A percentile compares a stretch with the other conserved stretches of the same genome.
Conservation (phyloP, 805 yeast species). For the Nematodospora valgi region DNA sequence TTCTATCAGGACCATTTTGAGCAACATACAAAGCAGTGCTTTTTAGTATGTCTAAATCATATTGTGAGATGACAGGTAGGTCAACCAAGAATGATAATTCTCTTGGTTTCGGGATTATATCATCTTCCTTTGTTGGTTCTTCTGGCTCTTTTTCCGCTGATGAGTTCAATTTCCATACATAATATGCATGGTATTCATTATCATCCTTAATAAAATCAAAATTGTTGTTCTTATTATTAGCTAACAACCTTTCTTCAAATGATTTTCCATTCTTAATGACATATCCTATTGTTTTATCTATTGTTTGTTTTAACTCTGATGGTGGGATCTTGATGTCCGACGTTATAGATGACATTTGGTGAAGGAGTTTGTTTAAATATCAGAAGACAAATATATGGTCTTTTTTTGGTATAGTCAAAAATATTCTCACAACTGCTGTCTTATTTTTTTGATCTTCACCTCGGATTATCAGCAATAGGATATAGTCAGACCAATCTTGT, state of each 20-base stretch:
- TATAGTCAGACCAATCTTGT: too few relatives aligned
- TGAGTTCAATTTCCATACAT: slow-evolving; percentile 40
- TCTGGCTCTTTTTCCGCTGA: neutral
- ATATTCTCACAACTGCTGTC: too few relatives aligned
- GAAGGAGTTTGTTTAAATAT: too few relatives aligned
- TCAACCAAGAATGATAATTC: slow-evolving; percentile 23
- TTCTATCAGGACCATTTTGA: slow-evolving; percentile 49
- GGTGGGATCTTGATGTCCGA: too few relatives aligned
- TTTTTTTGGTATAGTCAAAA: too few relatives aligned
- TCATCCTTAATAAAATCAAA: slow-evolving; percentile 60
- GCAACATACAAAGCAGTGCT: slow-evolving; percentile 69
- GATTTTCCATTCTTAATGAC: slow-evolving; percentile 64
- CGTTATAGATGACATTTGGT: too few relatives aligned
- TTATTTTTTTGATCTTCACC: too few relatives aligned
- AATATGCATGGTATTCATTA: slow-evolving; percentile 58
- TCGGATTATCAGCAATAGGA: too few relatives aligned
- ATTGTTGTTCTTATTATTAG: slow-evolving; percentile 46
- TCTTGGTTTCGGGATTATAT: slow-evolving; percentile 13
- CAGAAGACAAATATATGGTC: too few relatives aligned
- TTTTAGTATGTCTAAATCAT: slow-evolving; percentile 69
- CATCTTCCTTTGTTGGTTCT: slow-evolving; percentile 8
- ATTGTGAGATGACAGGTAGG: slow-evolving; percentile 45
- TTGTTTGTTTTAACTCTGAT: slow-evolving; percentile 44
- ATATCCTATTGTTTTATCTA: slow-evolving; percentile 70
- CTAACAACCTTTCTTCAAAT: slow-evolving; percentile 58